These are phyloP conservation scores for Tilletia walkeri DNA, from an alignment of 1,284 basidiomycete species.

Conservation along the genomic window DNA sequence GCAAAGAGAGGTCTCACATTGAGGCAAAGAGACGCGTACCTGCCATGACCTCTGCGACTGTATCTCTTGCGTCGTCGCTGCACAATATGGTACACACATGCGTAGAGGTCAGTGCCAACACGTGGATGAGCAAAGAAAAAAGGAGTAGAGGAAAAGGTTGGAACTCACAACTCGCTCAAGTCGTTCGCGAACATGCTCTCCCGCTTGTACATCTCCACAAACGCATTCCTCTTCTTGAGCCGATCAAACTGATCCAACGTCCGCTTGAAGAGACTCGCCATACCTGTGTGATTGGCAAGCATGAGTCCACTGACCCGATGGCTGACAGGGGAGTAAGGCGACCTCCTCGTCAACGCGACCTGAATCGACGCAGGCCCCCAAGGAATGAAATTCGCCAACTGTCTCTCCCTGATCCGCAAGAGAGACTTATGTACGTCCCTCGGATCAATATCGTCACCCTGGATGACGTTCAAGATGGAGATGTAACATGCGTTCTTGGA, in stretches of 20 bases:
- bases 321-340: conserved; percentile 80
- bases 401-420: conserved; percentile 89
- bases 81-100: background rate
- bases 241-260: conserved; percentile 95
- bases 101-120: background rate
- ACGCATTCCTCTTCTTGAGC: conserved; percentile 84
- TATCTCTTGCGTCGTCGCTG: conserved; percentile 52
- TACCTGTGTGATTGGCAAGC: conserved; percentile 98
- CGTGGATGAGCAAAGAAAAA: background rate
- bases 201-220: conserved; percentile 95
- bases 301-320: conserved; percentile 93
- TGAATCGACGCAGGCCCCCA: conserved; percentile 99
- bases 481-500: conserved; percentile 67
- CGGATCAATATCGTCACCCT: conserved; percentile 89
- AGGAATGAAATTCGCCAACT: conserved; percentile 95
- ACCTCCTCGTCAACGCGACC: conserved; percentile 87
- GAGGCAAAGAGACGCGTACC: conserved; percentile 8
- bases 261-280: conserved; percentile 78
- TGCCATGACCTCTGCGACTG: conserved; percentile 49
- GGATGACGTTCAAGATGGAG: conserved; percentile 96
- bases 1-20: background rate
- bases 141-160: background rate
- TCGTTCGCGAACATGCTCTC: conserved; percentile 64
- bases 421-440: conserved; percentile 98
- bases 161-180: conserved; percentile 38